Evolutionary conservation across 495 filamentous ascomycete genomes (phyloP), one percentile per base, ranked within the genome.

Genomic region (Annulohypoxylon nitens): DNA sequence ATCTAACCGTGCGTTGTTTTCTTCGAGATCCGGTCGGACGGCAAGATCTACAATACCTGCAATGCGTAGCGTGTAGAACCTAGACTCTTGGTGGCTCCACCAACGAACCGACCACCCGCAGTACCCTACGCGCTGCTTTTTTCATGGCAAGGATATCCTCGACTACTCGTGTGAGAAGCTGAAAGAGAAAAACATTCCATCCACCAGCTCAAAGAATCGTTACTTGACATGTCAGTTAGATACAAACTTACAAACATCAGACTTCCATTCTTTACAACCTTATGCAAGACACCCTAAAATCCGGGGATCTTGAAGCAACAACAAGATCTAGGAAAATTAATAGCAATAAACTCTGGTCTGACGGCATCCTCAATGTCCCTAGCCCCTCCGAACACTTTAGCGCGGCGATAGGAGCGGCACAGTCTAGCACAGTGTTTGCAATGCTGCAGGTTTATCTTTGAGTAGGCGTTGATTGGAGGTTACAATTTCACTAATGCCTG

Each of bases 381-480:
- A n/a, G 50, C 50, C 50, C 25, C 43, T 47, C 43, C 16, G 18
- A 20, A 47, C 43, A 50, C 55, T 61, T 66, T 66, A 70, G 62
- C 71, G 71, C 48, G 41, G 58, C 59, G 72, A 75, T 65, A 63
- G 59, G 39, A 58, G 55, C 60, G 16, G 53, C 39, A 78, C 76
- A 76, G 76, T 78, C 50, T 60, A 57, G 50, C 64, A 78, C 76
- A 78, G 76, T 77, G 76, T 69, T 55, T 67, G 59, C 39, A 41
- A 57, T 73, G 58, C 71, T 78, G 76, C 76, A 78, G 71, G 71
- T 76, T 78, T 78, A 78, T 78, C 76, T 78, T 73, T 71, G 47
- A 61, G 71, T 60, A 63, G 3, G 36, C 47, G 36, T 63, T 77
- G 74, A 77, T 77, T 78, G 76, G 76, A 74, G 23, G 61, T 20